Evolutionary conservation across 768 basidiomycete genomes (phyloP).

Genomic region (Scleroderma bovista): DNA sequence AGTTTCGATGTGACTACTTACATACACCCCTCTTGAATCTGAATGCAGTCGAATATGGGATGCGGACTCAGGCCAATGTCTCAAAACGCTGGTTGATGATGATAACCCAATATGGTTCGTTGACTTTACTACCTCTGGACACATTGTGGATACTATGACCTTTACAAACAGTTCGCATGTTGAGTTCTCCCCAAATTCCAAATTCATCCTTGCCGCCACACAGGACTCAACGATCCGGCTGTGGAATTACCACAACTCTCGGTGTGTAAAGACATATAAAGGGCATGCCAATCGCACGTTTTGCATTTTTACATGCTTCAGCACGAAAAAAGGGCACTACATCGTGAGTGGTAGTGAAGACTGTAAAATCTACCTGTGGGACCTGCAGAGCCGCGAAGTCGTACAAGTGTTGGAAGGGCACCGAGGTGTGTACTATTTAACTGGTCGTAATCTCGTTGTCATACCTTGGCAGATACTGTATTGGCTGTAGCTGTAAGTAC

Average conservation of each 20-base stretch:
- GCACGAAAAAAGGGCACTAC: conserved; percentile 51
- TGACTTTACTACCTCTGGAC: not conserved
- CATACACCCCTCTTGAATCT: conserved; percentile 2
- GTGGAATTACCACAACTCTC: conserved; percentile 90
- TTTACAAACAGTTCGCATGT: conserved; percentile 64
- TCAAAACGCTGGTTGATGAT: conserved; percentile 95
- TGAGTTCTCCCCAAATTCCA: conserved; percentile 88
- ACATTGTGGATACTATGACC: conserved; percentile 4
- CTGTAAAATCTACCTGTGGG: conserved; percentile 83
- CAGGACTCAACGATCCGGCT: conserved; percentile 92
- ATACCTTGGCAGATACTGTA: conserved; percentile 44
- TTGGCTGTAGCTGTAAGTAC: conserved; percentile 67
- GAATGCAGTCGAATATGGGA: conserved; percentile 91
- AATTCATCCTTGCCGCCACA: conserved; percentile 83
- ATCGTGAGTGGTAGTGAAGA: conserved; percentile 91
- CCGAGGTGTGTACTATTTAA: conserved; percentile 46
- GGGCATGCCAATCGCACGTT: conserved; percentile 86
- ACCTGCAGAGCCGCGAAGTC: conserved; percentile 75
- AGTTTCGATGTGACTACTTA: conserved; percentile 22
- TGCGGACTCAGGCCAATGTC: conserved; percentile 92
- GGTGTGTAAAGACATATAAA: conserved; percentile 88
- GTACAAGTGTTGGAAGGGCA: conserved; percentile 76
- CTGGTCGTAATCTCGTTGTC: not conserved
- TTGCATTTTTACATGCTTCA: conserved; percentile 69
- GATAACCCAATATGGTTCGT: conserved; percentile 87